phyloP scores from a whole-genome alignment of 192 early-diverging fungal genomes.

The Haplosporangium gracile region DNA sequence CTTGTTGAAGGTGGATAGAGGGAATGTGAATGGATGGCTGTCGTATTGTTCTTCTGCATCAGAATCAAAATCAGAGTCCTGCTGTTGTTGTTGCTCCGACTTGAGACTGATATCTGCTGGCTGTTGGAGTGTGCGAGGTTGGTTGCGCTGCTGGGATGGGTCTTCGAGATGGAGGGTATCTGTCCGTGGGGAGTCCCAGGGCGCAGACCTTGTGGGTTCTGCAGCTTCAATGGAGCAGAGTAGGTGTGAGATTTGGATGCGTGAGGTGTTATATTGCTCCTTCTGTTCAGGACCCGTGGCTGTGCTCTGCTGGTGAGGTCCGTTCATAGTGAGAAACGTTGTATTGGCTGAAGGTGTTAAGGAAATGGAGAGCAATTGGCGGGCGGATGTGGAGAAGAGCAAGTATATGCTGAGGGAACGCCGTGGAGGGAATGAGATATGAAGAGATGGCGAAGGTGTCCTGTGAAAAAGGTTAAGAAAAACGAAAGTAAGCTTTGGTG shows the following conservation, averaged over 20 bases:
- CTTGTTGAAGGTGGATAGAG: not conserved
- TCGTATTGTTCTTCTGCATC: not conserved
- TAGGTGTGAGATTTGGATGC: conserved; percentile 29
- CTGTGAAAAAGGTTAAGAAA: not conserved
- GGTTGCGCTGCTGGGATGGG: conserved; percentile 8
- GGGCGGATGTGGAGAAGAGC: not conserved
- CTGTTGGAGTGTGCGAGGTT: not conserved
- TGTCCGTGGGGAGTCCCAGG: conserved; percentile 19
- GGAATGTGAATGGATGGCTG: not conserved
- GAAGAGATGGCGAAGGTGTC: not conserved
- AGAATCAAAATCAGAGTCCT: not conserved
- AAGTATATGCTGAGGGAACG: not conserved
- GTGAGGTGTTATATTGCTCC: conserved; percentile 11
- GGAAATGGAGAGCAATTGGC: not conserved
- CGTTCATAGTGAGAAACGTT: conserved; percentile 8
- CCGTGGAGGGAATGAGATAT: not conserved
- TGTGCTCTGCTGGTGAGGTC: conserved; percentile 17
- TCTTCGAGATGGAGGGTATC: conserved; percentile 26
- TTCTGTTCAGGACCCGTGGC: conserved; percentile 16
- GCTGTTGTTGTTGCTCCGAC: not conserved
- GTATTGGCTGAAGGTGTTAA: not conserved
- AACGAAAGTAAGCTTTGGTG: not conserved
- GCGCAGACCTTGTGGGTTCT: conserved; percentile 5
- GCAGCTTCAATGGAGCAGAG: conserved; percentile 38
- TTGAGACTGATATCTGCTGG: not conserved